Evolutionary conservation across 2,329 filamentous ascomycete species (phyloP).

Genomic region (Nemania sp.): DNA sequence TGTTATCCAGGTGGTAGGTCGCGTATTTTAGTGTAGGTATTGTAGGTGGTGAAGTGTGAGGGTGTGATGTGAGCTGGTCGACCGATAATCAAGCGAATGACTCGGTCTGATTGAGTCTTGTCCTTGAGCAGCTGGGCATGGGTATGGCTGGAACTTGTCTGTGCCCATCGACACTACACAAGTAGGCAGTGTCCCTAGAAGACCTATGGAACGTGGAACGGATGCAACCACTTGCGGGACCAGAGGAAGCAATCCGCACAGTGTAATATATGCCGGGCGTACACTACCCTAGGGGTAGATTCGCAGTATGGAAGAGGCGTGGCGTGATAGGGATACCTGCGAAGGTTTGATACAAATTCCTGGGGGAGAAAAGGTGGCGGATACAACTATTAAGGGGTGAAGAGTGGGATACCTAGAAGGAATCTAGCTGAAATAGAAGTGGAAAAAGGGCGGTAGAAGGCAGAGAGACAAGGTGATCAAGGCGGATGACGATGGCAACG

Average conservation of each 20-base stretch:
- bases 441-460: not conserved
- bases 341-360: too few relatives aligned
- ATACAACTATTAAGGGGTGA: not conserved
- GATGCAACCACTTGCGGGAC: constrained; percentile 2
- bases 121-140: constrained; percentile 3
- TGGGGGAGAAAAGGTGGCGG: too few relatives aligned
- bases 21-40: not conserved
- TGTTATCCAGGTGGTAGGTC: not conserved
- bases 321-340: too few relatives aligned
- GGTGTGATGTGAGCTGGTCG: constrained; percentile 26
- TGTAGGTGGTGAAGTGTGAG: constrained; percentile 6
- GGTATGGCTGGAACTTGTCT: constrained; percentile 8
- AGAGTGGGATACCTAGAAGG: not conserved
- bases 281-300: not conserved
- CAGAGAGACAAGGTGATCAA: constrained; percentile 3
- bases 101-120: constrained; percentile 32
- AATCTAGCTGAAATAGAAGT: not conserved
- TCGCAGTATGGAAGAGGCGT: not conserved
- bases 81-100: constrained; percentile 43
- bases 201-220: not conserved
- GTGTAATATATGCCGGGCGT: constrained; percentile 4
- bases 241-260: not conserved
- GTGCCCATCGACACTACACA: constrained; percentile 1
- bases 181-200: not conserved
- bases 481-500: constrained; percentile 30